Base-by-base conservation (phyloP, 2,329 filamentous ascomycete species). In the Stagonosporopsis vannaccii region DNA sequence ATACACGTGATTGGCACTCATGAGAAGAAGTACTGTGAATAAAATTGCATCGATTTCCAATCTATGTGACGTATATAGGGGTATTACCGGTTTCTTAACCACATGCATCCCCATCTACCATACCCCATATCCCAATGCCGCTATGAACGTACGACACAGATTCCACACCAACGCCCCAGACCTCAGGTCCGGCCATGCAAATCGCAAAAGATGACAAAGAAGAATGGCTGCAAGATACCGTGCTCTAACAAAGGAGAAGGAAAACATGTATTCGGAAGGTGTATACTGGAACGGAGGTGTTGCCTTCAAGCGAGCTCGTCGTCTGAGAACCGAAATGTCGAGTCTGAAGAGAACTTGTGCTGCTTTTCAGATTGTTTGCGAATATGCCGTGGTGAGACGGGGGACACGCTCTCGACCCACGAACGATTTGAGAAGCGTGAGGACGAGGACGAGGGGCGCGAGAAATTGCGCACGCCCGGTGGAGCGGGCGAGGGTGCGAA, bases 41-140 rank as follows among this genome's bases (percentile, higher is more conserved):
- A 41, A 9, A 28, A 37, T 23, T 23, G 32, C 42, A 44, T 56
- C 30, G 17, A 47, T 51, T 56, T 43, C 51, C 53, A 56, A 48
- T 51, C 53, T 58, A 58, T 25, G 28, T 35, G 49, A 53, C 55
- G 20, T 52, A 45, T 52, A 52, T 49, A 45, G 30, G 53, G 55
- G 55, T 52, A 58, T 52, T 53, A 53, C 28, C 55, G 47, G 41
- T 39, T 51, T 40, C 47, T 43, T 43, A 43, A 43, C 30, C 28
- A 56, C 53, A 48, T 39, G 48, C 53, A 40, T 42, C 23, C 33
- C 23, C 46, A 19, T 56, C 53, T 51, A 47, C 40, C 41, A 56
- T 47, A 50, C 26, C 53, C 45, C 41, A 17, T 40, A 37, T 33
- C 32, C 42, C 47, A 44, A 56, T 56, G 53, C 53, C 53, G 53